Conservation (phyloP, 805 yeast genomes). For the Candida khao-thaluensis region DNA sequence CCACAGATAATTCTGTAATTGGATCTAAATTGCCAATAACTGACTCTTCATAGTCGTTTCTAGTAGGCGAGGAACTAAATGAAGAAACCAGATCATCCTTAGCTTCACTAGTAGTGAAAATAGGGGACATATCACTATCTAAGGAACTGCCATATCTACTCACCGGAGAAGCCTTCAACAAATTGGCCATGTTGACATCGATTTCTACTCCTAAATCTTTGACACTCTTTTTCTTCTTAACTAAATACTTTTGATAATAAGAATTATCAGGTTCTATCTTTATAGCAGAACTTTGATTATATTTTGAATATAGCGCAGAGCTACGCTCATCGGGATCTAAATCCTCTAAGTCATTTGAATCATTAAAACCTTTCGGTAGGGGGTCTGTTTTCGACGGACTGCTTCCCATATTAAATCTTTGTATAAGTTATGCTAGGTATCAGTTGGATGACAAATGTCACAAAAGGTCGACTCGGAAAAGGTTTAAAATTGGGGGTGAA, state of each 20-base stretch:
- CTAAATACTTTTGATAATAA: conserved; percentile 8
- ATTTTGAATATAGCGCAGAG: conserved; percentile 36
- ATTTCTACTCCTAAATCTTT: conserved; percentile 38
- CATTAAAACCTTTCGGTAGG: conserved; percentile 31
- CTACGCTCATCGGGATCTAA: conserved; percentile 42
- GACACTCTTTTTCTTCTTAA: conserved; percentile 8
- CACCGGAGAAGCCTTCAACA: conserved; percentile 19
- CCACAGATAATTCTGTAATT: conserved; percentile 33
- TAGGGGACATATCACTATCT: conserved; percentile 44
- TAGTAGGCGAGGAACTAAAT: conserved; percentile 25
- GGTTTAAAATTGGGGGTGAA: too few species aligned
- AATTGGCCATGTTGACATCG: conserved; percentile 46
- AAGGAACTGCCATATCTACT: conserved; percentile 34
- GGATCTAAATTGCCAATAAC: conserved; percentile 23
- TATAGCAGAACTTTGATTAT: conserved; percentile 17
- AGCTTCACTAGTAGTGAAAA: conserved; percentile 31
- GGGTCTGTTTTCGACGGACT: conserved; percentile 60
- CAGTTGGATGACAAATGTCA: conserved; percentile 5
- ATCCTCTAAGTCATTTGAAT: conserved; percentile 28
- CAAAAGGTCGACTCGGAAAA: too few species aligned
- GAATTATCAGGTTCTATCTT: conserved; percentile 15
- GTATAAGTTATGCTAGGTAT: too few species aligned
- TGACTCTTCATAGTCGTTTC: conserved; percentile 6
- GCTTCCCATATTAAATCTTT: conserved; percentile 49
- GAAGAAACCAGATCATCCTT: conserved; percentile 43